A percentile compares a stretch with the other conserved stretches of the same genome.
Conservation (phyloP, 2,329 filamentous ascomycete species). For the Hymenoscyphus albidus region DNA sequence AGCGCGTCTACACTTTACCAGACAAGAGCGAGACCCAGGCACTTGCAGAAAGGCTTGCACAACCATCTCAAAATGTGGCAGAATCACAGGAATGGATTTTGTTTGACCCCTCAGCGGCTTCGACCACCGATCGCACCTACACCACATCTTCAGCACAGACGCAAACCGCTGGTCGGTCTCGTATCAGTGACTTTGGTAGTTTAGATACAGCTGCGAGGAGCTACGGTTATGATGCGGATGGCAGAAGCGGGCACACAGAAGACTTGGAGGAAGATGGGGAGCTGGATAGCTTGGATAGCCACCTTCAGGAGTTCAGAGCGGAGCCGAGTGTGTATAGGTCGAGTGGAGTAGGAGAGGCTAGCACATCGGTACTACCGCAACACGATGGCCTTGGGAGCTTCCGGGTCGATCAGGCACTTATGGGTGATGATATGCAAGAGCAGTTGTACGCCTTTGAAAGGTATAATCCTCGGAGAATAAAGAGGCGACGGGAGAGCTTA, state of each 20-base stretch:
- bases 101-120: slow-evolving; percentile 73
- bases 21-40: slow-evolving; percentile 36
- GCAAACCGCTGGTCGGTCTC: slow-evolving; percentile 66
- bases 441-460: slow-evolving; percentile 86
- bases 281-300: slow-evolving; percentile 89
- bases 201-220: slow-evolving; percentile 66
- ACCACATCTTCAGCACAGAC: slow-evolving; percentile 63
- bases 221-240: slow-evolving; percentile 52
- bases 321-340: slow-evolving; percentile 38
- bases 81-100: slow-evolving; percentile 94
- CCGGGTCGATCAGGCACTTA: slow-evolving; percentile 54
- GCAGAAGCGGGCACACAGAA: slow-evolving; percentile 58
- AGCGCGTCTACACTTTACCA: slow-evolving; percentile 43
- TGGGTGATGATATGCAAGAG: slow-evolving; percentile 64
- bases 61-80: slow-evolving; percentile 43
- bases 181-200: slow-evolving; percentile 76
- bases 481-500: slow-evolving; percentile 50
- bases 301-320: slow-evolving; percentile 81
- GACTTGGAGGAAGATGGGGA: slow-evolving; percentile 65
- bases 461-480: slow-evolving; percentile 69
- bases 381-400: slow-evolving; percentile 94
- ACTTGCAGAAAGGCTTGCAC: slow-evolving; percentile 16
- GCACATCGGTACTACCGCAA: slow-evolving; percentile 68
- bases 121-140: slow-evolving; percentile 64
- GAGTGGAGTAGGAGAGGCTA: slow-evolving; percentile 17